Base-by-base conservation (phyloP, 352 stramenopile species). In the Pythium brachiatum region DNA sequence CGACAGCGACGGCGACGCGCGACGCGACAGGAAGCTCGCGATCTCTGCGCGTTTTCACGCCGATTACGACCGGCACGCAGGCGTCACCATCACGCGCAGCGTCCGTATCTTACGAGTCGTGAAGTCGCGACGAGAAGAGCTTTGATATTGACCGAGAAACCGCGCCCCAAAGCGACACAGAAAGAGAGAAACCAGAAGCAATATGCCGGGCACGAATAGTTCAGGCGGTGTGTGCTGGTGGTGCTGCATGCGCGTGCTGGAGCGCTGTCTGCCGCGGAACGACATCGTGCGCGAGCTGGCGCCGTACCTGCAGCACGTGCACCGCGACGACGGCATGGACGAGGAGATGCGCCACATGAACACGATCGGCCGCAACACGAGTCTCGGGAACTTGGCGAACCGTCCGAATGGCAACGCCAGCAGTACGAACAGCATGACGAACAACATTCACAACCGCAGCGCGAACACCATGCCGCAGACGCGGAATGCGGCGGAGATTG, bases 191-290 rank as follows among this genome's bases (percentile, higher is more conserved):
- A 9, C 5, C 29, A 34, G 5, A 34, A 9, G 29, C 39, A n/a
- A n/a, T n/a, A 66, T 66, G 60, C 57, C 60, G 60, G 56, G 51
- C 26, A n/a, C 51, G 21, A 41, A 16, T 16, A 16, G 26, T 12
- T 66, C 60, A 11, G 66, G 62, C 39, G 62, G 66, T 57, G 88
- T 92, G 73, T 93, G 86, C 64, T 95, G 86, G 86, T 92, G 86
- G 84, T 95, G 86, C 68, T 95, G 86, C 60, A 95, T 95, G 82
- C 86, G 84, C 62, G 78, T 92, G 50, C 58, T 95, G 64, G 86
- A 95, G 64, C 90, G 90, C 59, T 94, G 84, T 61, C 69, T 95
- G 48, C 86, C 86, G 34, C 84, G 84, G 27, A 95, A 95, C 64
- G 86, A 95, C 65, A 95, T 95, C 34, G 86, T 95, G 57, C 81